Evolutionary conservation across 176 grass and related monocot species (phyloP).

Genomic region (Secale cereale): DNA sequence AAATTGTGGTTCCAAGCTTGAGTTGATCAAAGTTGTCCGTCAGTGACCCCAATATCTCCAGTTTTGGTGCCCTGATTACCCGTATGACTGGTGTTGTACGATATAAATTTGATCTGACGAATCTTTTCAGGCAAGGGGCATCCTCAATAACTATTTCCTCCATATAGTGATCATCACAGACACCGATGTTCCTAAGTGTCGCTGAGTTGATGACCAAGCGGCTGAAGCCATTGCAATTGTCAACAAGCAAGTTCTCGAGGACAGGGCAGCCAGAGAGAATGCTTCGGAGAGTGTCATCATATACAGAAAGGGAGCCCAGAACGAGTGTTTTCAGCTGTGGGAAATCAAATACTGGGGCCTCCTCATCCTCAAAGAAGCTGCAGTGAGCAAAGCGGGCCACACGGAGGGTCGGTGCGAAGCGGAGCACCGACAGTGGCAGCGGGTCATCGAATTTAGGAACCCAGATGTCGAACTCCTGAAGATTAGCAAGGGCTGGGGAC

Average conservation of each 20-base stretch:
- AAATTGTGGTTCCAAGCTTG: background rate
- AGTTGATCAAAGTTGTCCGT: background rate
- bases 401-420: background rate
- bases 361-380: background rate
- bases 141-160: background rate
- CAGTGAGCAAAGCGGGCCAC: background rate
- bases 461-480: background rate
- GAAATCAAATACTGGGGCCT: background rate
- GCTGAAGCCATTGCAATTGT: background rate
- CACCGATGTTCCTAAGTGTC: background rate
- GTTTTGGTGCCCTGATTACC: background rate
- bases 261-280: background rate
- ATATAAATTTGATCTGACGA: background rate
- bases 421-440: background rate
- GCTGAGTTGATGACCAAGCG: background rate
- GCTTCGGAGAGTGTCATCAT: background rate
- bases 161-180: background rate
- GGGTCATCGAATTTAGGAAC: background rate
- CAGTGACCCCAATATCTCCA: background rate
- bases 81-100: background rate
- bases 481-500: background rate
- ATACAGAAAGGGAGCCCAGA: background rate
- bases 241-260: background rate
- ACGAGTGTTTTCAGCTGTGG: background rate
- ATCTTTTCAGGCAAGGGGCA: constrained; percentile 1